A percentile compares a stretch with the other conserved stretches of the same genome.
Conservation (phyloP, 345 rosid genomes). For the Bruguiera gymnorhiza region DNA sequence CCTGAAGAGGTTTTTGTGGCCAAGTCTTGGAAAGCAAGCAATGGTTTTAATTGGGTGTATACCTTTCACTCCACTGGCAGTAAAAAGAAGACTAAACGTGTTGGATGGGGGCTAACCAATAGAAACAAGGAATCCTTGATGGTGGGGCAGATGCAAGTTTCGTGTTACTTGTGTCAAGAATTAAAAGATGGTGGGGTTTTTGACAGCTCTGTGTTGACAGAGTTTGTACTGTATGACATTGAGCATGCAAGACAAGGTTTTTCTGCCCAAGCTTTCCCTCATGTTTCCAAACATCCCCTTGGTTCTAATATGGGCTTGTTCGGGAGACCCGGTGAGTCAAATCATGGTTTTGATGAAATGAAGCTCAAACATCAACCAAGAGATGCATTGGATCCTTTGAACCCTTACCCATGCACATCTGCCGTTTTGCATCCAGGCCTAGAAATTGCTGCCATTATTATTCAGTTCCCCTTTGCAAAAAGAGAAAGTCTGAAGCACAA, state of each 20-base stretch:
- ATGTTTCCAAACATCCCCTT: slow-evolving; percentile 21
- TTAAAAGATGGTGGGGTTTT: slow-evolving; percentile 36
- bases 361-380: slow-evolving; percentile 39
- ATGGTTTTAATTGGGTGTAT: slow-evolving; percentile 54
- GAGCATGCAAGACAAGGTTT: slow-evolving; percentile 46
- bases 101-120: slow-evolving; percentile 36
- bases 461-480: slow-evolving; percentile 62
- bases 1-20: slow-evolving; percentile 76
- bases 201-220: slow-evolving; percentile 57
- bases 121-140: slow-evolving; percentile 47
- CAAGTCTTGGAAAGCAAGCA: slow-evolving; percentile 58
- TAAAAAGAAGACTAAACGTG: slow-evolving; percentile 46
- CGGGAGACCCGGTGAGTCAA: slow-evolving; percentile 28
- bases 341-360: slow-evolving; percentile 32
- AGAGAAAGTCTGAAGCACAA: slow-evolving; percentile 66
- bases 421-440: slow-evolving; percentile 50
- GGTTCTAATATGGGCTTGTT: slow-evolving; percentile 33
- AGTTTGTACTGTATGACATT: slow-evolving; percentile 70
- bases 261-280: slow-evolving; percentile 33
- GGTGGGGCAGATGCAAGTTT: slow-evolving; percentile 90
- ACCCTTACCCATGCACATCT: slow-evolving; percentile 38
- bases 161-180: slow-evolving; percentile 57
- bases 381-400: slow-evolving; percentile 41
- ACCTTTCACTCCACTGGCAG: slow-evolving; percentile 59
- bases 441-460: slow-evolving; percentile 70